These are phyloP conservation scores for Lasiosphaeria ovina DNA, from an alignment of 495 filamentous ascomycete species.

Conservation along the genomic window DNA sequence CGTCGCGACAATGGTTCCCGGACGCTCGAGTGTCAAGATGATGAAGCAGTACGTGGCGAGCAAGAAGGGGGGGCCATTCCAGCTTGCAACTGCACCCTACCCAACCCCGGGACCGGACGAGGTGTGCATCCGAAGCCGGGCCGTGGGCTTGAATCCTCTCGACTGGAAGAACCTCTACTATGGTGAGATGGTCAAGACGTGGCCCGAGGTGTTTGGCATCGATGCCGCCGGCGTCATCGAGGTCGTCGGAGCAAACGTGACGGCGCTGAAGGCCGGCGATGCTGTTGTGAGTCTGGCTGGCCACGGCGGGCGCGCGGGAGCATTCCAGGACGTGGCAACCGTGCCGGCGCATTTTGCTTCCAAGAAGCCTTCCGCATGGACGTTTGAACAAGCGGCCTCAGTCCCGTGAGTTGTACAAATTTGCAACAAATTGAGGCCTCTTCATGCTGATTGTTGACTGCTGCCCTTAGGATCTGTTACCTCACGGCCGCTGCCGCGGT, in stretches of 20 bases:
- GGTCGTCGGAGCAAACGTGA: conserved; percentile 30
- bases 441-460: background rate
- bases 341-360: conserved; percentile 37
- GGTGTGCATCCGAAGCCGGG: conserved; percentile 36
- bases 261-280: conserved; percentile 36
- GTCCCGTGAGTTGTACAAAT: conserved; percentile 31
- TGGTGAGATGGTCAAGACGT: conserved; percentile 29
- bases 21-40: conserved; percentile 1
- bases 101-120: conserved; percentile 31
- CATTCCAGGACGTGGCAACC: conserved; percentile 41
- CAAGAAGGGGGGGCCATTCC: conserved; percentile 16
- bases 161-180: conserved; percentile 40
- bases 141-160: conserved; percentile 39
- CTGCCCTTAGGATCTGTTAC: conserved; percentile 37
- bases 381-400: conserved; percentile 44
- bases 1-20: background rate
- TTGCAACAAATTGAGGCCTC: background rate
- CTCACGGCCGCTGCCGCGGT: conserved; percentile 35
- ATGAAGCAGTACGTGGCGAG: conserved; percentile 13
- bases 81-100: conserved; percentile 12
- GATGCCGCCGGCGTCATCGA: conserved; percentile 42
- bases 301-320: conserved; percentile 25
- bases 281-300: conserved; percentile 34
- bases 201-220: conserved; percentile 40
- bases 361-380: conserved; percentile 36